Evolutionary conservation across 768 basidiomycete genomes (phyloP).

Genomic region (Hygrophoropsis aurantiaca): DNA sequence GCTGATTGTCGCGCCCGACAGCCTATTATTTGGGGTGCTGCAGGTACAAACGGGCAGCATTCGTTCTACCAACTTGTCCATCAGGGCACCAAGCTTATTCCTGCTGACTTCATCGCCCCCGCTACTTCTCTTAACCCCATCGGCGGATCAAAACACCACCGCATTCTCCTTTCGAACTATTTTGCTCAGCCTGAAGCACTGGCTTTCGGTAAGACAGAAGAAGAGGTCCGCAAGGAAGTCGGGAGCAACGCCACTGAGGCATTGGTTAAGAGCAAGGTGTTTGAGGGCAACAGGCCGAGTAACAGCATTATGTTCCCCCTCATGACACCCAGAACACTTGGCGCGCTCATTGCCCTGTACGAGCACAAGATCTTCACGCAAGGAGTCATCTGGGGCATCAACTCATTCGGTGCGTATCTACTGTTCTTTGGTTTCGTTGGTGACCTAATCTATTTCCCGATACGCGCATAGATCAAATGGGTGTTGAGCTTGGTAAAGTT

Average conservation of each 20-base stretch:
- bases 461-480: constrained; percentile 84
- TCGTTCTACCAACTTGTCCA: constrained; percentile 99
- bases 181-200: constrained; percentile 98
- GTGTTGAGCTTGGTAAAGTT: constrained; percentile 97
- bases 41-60: constrained; percentile 98
- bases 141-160: constrained; percentile 85
- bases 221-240: constrained; percentile 72
- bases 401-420: constrained; percentile 90
- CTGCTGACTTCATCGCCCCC: constrained; percentile 90
- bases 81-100: constrained; percentile 91
- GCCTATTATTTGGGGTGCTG: constrained; percentile 99
- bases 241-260: constrained; percentile 74
- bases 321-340: constrained; percentile 87
- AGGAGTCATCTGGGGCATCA: constrained; percentile 97
- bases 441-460: background rate
- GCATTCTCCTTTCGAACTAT: constrained; percentile 96
- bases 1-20: constrained; percentile 26
- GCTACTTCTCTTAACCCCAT: constrained; percentile 91
- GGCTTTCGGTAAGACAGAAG: constrained; percentile 96
- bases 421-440: background rate
- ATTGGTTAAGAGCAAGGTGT: constrained; percentile 94
- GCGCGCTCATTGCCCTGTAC: constrained; percentile 85
- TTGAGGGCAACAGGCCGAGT: constrained; percentile 95
- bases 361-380: constrained; percentile 99
- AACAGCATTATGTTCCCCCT: constrained; percentile 95